These are phyloP conservation scores for Saccharomycopsis javanensis DNA, from an alignment of 805 yeast species.

Conservation along the genomic window DNA sequence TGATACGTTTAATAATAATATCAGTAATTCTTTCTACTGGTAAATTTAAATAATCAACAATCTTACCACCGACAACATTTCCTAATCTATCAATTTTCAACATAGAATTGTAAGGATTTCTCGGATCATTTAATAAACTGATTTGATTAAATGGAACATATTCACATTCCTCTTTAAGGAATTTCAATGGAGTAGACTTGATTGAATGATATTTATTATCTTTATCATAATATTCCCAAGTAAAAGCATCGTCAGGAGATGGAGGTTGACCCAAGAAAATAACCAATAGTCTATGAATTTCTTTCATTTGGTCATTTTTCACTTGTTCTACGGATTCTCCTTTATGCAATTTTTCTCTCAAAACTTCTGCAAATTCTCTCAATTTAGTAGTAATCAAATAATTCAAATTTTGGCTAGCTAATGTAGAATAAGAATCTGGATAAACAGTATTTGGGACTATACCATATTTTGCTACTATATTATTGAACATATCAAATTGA, in stretches of 20 bases:
- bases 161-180: conserved; percentile 44
- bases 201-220: conserved; percentile 43
- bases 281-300: conserved; percentile 54
- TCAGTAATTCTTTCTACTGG: conserved; percentile 48
- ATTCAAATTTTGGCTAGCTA: conserved; percentile 45
- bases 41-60: conserved; percentile 61
- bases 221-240: conserved; percentile 70
- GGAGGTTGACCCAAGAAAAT: conserved; percentile 75
- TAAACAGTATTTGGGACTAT: conserved; percentile 62
- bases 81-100: conserved; percentile 67
- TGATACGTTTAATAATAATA: conserved; percentile 57
- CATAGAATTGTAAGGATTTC: conserved; percentile 55
- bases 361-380: conserved; percentile 65
- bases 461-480: conserved; percentile 71
- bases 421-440: conserved; percentile 56
- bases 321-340: conserved; percentile 30
- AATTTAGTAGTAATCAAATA: conserved; percentile 55
- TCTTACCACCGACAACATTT: conserved; percentile 58
- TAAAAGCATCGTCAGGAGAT: conserved; percentile 51
- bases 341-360: conserved; percentile 40
- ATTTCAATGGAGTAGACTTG: conserved; percentile 54
- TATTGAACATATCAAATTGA: conserved; percentile 75
- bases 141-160: conserved; percentile 44
- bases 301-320: conserved; percentile 43
- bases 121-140: conserved; percentile 73